phyloP scores from a whole-genome alignment of 306 rosid species.

The Mucuna pruriens region DNA sequence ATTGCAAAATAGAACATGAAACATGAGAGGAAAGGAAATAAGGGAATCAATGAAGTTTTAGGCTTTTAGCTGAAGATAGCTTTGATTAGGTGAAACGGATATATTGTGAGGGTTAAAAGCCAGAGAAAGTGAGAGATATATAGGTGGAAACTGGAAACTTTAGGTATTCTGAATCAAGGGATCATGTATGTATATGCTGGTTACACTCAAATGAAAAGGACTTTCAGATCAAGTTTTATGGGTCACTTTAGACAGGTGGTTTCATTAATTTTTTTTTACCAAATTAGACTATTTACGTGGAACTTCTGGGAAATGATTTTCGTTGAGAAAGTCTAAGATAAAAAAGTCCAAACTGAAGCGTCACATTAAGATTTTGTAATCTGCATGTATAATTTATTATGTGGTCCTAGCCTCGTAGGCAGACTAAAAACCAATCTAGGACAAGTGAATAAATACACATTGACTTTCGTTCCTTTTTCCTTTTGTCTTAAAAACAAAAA shows the following conservation, averaged over 20 bases:
- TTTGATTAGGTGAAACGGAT: background rate
- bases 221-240: background rate
- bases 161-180: background rate
- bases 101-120: background rate
- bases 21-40: background rate
- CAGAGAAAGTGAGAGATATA: background rate
- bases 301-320: background rate
- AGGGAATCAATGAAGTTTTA: background rate
- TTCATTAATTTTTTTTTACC: background rate
- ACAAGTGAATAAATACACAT: background rate
- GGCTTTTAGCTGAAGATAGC: background rate
- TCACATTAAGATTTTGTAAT: slow-evolving; percentile 26
- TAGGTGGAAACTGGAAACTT: background rate
- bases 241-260: slow-evolving; percentile 1
- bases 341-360: background rate
- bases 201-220: background rate
- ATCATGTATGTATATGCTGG: background rate
- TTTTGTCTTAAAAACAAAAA: background rate
- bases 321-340: background rate
- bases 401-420: background rate
- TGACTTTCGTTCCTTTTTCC: background rate
- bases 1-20: background rate
- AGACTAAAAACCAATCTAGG: background rate
- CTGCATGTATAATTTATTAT: background rate
- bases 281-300: background rate